Evolutionary conservation across 2,329 filamentous ascomycete genomes (phyloP).

Genomic region (Penicillium oxalicum): DNA sequence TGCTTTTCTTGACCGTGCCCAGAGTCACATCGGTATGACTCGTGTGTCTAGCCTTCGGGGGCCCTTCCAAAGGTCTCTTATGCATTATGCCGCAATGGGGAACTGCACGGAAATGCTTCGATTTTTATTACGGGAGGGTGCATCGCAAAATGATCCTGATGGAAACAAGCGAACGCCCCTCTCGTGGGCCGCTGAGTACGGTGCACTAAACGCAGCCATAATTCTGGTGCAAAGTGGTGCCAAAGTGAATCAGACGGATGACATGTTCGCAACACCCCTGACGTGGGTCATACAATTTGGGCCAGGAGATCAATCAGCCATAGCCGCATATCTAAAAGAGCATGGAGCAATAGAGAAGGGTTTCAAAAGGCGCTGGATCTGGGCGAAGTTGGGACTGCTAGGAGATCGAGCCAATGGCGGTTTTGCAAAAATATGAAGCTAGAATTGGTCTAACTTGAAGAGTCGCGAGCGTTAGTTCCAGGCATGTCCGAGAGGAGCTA

Average conservation of each 20-base stretch:
- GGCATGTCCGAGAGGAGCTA: too few relatives aligned
- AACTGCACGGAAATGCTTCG: not conserved
- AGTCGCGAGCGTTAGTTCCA: too few relatives aligned
- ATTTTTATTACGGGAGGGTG: not conserved
- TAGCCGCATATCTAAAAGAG: not conserved
- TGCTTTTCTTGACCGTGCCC: not conserved
- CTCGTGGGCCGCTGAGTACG: slow-evolving; percentile 8
- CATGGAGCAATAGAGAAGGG: not conserved
- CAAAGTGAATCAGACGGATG: not conserved
- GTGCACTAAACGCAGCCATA: not conserved
- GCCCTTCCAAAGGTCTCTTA: not conserved
- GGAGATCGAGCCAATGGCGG: not conserved
- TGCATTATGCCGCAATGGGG: not conserved
- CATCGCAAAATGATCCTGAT: not conserved
- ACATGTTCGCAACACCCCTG: not conserved
- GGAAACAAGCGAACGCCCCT: slow-evolving; percentile 6
- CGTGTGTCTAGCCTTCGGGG: not conserved
- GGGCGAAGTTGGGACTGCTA: not conserved
- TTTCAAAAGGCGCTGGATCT: not conserved
- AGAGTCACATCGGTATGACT: not conserved
- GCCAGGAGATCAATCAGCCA: not conserved
- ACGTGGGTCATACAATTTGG: not conserved
- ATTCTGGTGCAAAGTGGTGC: slow-evolving; percentile 6
- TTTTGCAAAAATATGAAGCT: not conserved
- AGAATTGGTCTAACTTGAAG: too few relatives aligned